Evolutionary conservation across 495 filamentous ascomycete genomes (phyloP).

Genomic region (Trypethelium eluteriae): DNA sequence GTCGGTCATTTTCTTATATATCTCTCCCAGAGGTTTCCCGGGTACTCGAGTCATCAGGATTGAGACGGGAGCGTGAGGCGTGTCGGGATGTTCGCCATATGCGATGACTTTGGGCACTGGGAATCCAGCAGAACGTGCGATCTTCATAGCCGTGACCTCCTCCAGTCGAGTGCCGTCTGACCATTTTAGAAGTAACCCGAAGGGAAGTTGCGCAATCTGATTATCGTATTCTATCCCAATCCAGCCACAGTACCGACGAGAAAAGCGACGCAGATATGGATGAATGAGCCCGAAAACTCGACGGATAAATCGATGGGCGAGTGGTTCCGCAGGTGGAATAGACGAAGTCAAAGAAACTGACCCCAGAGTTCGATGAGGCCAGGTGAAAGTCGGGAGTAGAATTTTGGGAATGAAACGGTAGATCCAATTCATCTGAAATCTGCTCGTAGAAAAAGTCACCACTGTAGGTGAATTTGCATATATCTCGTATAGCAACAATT

Average conservation of each 20-base stretch:
- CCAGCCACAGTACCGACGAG: constrained; percentile 28
- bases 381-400: background rate
- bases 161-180: constrained; percentile 38
- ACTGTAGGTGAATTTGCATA: too few relatives aligned
- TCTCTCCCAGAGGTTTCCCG: constrained; percentile 29
- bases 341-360: constrained; percentile 14
- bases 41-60: constrained; percentile 37
- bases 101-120: constrained; percentile 39
- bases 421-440: too few relatives aligned
- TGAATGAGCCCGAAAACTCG: constrained; percentile 17
- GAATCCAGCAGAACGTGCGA: constrained; percentile 35
- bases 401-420: too few relatives aligned
- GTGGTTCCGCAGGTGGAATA: constrained; percentile 27
- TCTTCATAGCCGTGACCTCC: constrained; percentile 38
- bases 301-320: constrained; percentile 22
- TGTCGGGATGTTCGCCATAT: constrained; percentile 38
- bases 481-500: too few relatives aligned
- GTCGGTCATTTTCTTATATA: constrained; percentile 26
- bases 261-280: constrained; percentile 16
- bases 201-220: constrained; percentile 31
- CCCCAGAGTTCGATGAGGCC: constrained; percentile 11
- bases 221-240: constrained; percentile 30
- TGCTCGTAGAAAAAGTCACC: too few relatives aligned
- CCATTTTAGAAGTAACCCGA: constrained; percentile 37
- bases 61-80: constrained; percentile 33